Evolutionary conservation across 2,329 filamentous ascomycete genomes (phyloP), one percentile per base, ranked within the genome.

Genomic region (Rhinocladiella mackenziei): DNA sequence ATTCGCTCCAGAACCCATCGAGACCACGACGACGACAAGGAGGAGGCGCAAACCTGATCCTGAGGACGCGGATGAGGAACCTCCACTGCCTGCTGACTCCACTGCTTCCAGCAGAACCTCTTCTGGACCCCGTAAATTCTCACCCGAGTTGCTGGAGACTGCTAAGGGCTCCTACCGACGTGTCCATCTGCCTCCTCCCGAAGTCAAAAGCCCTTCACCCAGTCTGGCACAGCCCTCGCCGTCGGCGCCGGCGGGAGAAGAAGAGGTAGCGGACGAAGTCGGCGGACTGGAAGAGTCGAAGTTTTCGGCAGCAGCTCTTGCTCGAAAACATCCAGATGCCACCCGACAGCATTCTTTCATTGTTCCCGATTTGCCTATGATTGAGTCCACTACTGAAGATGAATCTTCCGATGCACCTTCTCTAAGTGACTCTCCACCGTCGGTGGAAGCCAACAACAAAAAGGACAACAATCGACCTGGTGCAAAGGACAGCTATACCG

Each of bases 101-200:
- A 17, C 41, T 11, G 11, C 45, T 30, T 50, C 48, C 26, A 55
- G 48, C 39, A 45, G 52, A 25, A 29, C 37, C 33, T 52, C 40
- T 18, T 44, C 48, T 26, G 49, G 50, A 33, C 50, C 56, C 3
- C 69, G 73, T 30, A 75, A 66, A 48, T 94, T 94, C 62, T 76
- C 82, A 20, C 88, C 88, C 9, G 83, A 91, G 58, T 71, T 94
- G 43, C 82, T 94, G 50, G 87, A 91, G 64, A 89, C 86, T 2
- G 84, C 84, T 3, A 79, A 81, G 56, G 76, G 88, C 40, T 80
- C 81, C 23, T 79, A 84, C 51, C 80, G 80, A 58, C 76, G 76
- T 11, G 41, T 53, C 8, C 46, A 51, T 33, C 43, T 32, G 3
- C 43, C 32, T 15, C 38, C 43, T 19, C 17, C 50, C 8, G 47